Evolutionary conservation across 2,329 filamentous ascomycete species (phyloP), one percentile per base, ranked within the genome.

Genomic region (Fusarium lateritium): DNA sequence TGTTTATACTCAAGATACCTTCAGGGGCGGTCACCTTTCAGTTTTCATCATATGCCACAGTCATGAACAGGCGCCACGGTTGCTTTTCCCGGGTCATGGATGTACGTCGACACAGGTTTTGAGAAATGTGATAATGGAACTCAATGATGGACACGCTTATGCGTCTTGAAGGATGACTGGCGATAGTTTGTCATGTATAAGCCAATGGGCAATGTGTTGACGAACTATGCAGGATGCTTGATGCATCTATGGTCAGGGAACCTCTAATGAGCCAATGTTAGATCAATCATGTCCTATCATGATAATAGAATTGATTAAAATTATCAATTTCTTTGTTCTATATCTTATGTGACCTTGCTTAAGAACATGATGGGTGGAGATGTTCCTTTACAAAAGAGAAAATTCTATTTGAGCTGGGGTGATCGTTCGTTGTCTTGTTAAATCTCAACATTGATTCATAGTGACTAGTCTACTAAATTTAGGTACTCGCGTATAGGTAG

Each of bases 1-100:
- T 66, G 49, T 69, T 56, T 62, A 51, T 54, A 60, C 67, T 65
- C 55, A 76, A 72, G 73, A 78, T 78, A 78, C 77, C 76, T 73
- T 40, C 47, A 55, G 56, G 61, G 68, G 68, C 65, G 68, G 70
- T 51, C 62, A 56, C 36, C 61, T 52, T 34, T 74, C 38, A 52
- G 64, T 67, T 74, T 69, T 60, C 51, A 59, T 57, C 59, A 73
- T 62, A 58, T 63, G 70, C 62, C 49, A 73, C 71, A 73, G 75
- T 75, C 59, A 76, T 72, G 71, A 72, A 65, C 52, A 61, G 75
- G 62, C 73, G 73, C 71, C 70, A 65, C 60, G 60, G 62, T 56
- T 71, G 56, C 46, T 71, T 63, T 59, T 65, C 33, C 26, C 53
- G 45, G 55, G 44, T 42, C 49, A 50, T 43, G 44, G 38, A 66